Percentiles rank a stretch among this genome's conserved stretches.
Evolutionary conservation across 1,284 basidiomycete genomes (phyloP).

Genomic region (Ceraceosorus guamensis): DNA sequence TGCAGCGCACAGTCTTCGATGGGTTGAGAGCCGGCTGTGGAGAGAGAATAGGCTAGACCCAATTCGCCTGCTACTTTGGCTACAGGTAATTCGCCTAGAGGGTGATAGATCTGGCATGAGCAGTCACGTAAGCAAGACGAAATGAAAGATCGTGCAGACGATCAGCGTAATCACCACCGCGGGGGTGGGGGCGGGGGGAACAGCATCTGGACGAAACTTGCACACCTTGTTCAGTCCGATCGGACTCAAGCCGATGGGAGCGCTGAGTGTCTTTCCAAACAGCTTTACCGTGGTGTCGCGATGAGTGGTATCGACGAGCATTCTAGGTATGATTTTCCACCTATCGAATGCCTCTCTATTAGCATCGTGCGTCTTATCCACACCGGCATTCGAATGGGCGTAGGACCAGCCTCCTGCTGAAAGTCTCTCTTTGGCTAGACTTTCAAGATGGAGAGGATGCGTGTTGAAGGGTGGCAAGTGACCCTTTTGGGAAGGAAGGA

Average conservation of each 20-base stretch:
- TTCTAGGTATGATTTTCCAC: slow-evolving; percentile 58
- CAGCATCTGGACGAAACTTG: background rate
- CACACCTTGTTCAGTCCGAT: slow-evolving; percentile 62
- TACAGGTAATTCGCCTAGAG: slow-evolving; percentile 62
- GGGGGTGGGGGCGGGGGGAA: background rate
- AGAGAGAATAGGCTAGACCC: slow-evolving; percentile 64
- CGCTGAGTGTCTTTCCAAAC: slow-evolving; percentile 62
- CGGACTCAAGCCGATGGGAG: slow-evolving; percentile 65
- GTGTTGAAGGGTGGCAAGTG: slow-evolving; percentile 25
- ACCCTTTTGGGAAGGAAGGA: slow-evolving; percentile 19
- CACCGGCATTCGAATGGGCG: slow-evolving; percentile 56
- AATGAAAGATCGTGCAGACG: no score
- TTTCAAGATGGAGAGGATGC: slow-evolving; percentile 55
- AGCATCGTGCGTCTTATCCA: slow-evolving; percentile 57
- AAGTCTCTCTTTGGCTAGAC: slow-evolving; percentile 55
- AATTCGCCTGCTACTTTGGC: slow-evolving; percentile 62
- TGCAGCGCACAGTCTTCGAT: slow-evolving; percentile 67
- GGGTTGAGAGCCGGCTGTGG: slow-evolving; percentile 62
- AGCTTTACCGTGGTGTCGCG: slow-evolving; percentile 58
- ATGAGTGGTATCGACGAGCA: slow-evolving; percentile 64
- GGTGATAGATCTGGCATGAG: slow-evolving; percentile 55
- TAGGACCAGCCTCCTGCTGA: slow-evolving; percentile 57
- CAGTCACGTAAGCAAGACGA: no score
- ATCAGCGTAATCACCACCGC: no score
- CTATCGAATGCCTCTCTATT: slow-evolving; percentile 51